Evolutionary conservation across 1,284 basidiomycete genomes (phyloP).

Genomic region (Tranzscheliella williamsii): DNA sequence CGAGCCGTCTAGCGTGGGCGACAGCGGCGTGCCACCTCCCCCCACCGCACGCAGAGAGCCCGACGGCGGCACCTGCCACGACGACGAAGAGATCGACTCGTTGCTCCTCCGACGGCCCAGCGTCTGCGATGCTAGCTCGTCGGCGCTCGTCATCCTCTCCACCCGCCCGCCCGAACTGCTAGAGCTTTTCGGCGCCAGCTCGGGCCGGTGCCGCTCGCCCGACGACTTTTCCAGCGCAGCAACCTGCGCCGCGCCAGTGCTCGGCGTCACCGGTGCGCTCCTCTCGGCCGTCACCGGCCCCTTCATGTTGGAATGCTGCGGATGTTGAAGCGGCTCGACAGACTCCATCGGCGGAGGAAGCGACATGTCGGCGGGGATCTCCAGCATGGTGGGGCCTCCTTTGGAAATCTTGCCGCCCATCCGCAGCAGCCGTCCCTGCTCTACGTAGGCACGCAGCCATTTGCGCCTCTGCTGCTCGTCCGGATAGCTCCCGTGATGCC

Average conservation of each 20-base stretch:
- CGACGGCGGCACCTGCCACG: slow-evolving; percentile 29
- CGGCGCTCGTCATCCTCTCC: slow-evolving; percentile 1
- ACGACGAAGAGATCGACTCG: slow-evolving; percentile 33
- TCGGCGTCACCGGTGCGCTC: slow-evolving; percentile 24
- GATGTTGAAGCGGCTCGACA: slow-evolving; percentile 17
- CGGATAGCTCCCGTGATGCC: slow-evolving; percentile 50
- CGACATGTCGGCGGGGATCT: slow-evolving; percentile 29
- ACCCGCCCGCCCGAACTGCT: slow-evolving; percentile 6
- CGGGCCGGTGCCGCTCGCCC: slow-evolving; percentile 17
- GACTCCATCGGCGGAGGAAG: slow-evolving; percentile 36
- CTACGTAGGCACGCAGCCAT: slow-evolving; percentile 58
- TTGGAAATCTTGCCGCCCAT: slow-evolving; percentile 37
- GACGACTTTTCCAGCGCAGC: slow-evolving; percentile 31
- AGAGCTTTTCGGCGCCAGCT: slow-evolving; percentile 14
- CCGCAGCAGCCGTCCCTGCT: slow-evolving; percentile 52
- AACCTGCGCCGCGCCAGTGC: slow-evolving; percentile 28
- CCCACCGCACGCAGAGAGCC: slow-evolving; percentile 12
- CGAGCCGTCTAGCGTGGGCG: slow-evolving; percentile 15
- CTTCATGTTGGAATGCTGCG: slow-evolving; percentile 10
- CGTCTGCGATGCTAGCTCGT: not conserved
- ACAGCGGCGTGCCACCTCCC: slow-evolving; percentile 15
- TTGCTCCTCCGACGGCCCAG: slow-evolving; percentile 14
- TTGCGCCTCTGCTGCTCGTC: slow-evolving; percentile 43
- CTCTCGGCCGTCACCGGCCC: slow-evolving; percentile 28
- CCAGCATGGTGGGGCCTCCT: slow-evolving; percentile 8